Percentiles rank a stretch among this genome's conserved stretches.
Evolutionary conservation across 768 basidiomycete species (phyloP).

Genomic region (Cyclocybe cylindracea): DNA sequence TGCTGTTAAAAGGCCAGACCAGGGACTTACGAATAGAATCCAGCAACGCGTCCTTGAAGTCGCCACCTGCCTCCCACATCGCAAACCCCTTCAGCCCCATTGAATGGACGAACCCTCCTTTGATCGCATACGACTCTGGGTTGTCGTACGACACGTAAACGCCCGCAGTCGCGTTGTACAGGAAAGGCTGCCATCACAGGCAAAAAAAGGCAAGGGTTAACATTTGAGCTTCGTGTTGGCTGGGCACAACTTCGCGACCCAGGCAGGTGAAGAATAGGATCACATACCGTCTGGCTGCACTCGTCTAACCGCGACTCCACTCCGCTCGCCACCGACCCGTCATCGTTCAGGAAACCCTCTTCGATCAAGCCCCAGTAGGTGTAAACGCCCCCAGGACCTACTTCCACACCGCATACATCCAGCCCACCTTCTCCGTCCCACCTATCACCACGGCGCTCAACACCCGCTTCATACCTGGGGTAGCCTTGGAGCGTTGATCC

Average conservation of each 20-base stretch:
- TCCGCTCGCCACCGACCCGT: constrained; percentile 41
- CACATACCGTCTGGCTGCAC: constrained; percentile 71
- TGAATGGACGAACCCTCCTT: constrained; percentile 59
- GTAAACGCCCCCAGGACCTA: constrained; percentile 56
- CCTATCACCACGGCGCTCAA: constrained; percentile 52
- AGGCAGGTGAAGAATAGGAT: background rate
- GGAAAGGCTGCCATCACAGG: constrained; percentile 52
- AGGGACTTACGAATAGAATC: constrained; percentile 51
- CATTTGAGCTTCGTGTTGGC: background rate
- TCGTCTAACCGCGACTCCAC: constrained; percentile 58
- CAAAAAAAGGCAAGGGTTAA: constrained; percentile 2
- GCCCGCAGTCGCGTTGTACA: constrained; percentile 56
- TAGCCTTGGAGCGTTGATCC: constrained; percentile 41
- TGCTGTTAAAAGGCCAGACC: background rate
- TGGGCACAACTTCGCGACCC: too few relatives aligned
- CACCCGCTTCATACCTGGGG: constrained; percentile 48
- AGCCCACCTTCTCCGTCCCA: constrained; percentile 50
- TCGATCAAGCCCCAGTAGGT: constrained; percentile 66
- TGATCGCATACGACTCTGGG: constrained; percentile 55
- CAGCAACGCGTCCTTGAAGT: constrained; percentile 59
- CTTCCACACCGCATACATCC: constrained; percentile 60
- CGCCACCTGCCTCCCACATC: constrained; percentile 74
- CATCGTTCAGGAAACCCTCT: constrained; percentile 50
- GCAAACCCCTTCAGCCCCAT: constrained; percentile 63
- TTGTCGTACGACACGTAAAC: constrained; percentile 71